Percentiles rank a stretch among this genome's conserved stretches.
These are phyloP conservation scores for Oryza officinalis DNA, from an alignment of 176 grass and related monocot species.

Conservation along the genomic window DNA sequence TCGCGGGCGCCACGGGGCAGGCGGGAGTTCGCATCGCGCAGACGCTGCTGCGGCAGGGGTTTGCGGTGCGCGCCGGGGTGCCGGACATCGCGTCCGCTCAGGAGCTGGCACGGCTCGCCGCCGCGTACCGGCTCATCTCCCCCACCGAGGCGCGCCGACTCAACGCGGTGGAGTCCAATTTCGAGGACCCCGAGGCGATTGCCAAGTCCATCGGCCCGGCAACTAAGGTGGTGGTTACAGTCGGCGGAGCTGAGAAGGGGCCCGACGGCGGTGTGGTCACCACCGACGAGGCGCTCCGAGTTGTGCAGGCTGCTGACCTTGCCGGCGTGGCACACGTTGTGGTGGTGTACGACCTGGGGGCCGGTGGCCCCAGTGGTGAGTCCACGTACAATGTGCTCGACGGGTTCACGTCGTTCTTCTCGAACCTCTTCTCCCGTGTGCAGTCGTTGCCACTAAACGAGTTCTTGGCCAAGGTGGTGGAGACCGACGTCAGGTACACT, in stretches of 20 bases:
- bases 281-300: slow-evolving; percentile 77
- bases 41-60: slow-evolving; percentile 78
- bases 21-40: slow-evolving; percentile 65
- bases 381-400: slow-evolving; percentile 84
- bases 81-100: slow-evolving; percentile 70
- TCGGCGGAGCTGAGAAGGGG: slow-evolving; percentile 62
- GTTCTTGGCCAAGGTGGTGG: slow-evolving; percentile 74
- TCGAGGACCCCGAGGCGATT: slow-evolving; percentile 66
- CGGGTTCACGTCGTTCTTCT: slow-evolving; percentile 76
- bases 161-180: slow-evolving; percentile 72
- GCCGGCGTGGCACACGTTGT: slow-evolving; percentile 74
- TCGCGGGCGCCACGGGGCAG: slow-evolving; percentile 87
- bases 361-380: slow-evolving; percentile 12
- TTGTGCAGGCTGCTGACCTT: slow-evolving; percentile 83
- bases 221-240: slow-evolving; percentile 83
- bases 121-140: slow-evolving; percentile 73
- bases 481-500: slow-evolving; percentile 84
- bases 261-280: slow-evolving; percentile 56
- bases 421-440: slow-evolving; percentile 59
- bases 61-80: slow-evolving; percentile 75
- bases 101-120: slow-evolving; percentile 71
- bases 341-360: slow-evolving; percentile 59
- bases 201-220: slow-evolving; percentile 93
- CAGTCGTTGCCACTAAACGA: slow-evolving; percentile 66
- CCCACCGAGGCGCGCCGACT: slow-evolving; percentile 63